Base-by-base conservation (phyloP, 2,329 filamentous ascomycete genomes). In the Coniochaeta sp. region DNA sequence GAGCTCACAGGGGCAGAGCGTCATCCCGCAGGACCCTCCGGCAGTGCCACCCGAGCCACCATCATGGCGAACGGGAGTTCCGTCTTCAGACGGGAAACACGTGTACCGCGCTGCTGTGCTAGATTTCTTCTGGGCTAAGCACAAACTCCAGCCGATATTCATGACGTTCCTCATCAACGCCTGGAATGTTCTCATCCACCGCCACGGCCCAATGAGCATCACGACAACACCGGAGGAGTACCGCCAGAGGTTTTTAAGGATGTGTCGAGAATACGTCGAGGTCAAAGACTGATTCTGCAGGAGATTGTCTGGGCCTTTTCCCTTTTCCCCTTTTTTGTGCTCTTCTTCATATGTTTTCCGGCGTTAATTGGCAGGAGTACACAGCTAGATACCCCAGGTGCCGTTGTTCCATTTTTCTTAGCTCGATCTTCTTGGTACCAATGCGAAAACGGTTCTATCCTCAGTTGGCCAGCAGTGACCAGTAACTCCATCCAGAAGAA, bases 41-140 rank as follows among this genome's bases (percentile, higher is more conserved):
- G 71, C 73, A 17, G 62, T 70, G 2, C 71, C 72, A 1, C 71
- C 72, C 0, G 55, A 61, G 0, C 72, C 73, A 3, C 72, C 73
- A 77, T 73, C 73, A 6, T 91, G 88, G 88, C 77, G 88, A 12
- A 80, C 76, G 0, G 89, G 89, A 0, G 67, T 90, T 0, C 65
- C 72, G 0, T 88, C 86, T 10, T 75, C 79, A 0, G 85, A 90
- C 66, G 83, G 83, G 0, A 83, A 84, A 65, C 88, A 86, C 77
- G 75, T 86, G 14, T 91, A 90, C 67, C 81, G 88, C 2, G 86
- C 82, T 3, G 81, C 87, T 0, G 73, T 91, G 16, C 75, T 91
- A 36, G 89, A 91, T 71, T 91, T 92, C 73, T 90, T 91, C 75
- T 91, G 89, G 89, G 84, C 87, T 0, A 89, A 88, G 72, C 87